Base-by-base conservation (phyloP, 2,329 filamentous ascomycete genomes). In the Aureobasidium namibiae region DNA sequence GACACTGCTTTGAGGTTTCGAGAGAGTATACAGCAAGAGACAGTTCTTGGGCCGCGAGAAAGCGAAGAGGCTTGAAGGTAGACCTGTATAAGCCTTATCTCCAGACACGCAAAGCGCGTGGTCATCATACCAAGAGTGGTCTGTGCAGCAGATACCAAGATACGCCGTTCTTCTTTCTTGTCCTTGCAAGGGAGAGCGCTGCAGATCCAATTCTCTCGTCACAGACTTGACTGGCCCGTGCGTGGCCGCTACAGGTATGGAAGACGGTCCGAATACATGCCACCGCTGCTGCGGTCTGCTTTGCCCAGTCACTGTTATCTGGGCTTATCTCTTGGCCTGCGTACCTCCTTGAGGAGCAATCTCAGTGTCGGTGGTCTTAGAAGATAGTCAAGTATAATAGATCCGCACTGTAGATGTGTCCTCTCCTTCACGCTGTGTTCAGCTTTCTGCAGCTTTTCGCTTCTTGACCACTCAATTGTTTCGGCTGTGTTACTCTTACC, bases 311-410 rank as follows among this genome's bases (percentile, higher is more conserved):
- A 2, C 13, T n/a, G 36, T 3, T 21, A n/a, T 18, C 48, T 39
- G 48, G 50, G 34, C 50, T 54, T 54, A 54, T 42, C 50, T 54
- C 50, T 54, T 54, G 50, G 36, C 50, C 50, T 54, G 50, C 50
- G 38, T 54, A 54, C 50, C 10, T 39, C n/a, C 4, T 29, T 14
- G 34, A 11, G 34, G 21, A 34, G 49, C 23, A 23, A 21, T 6
- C 21, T 50, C 16, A 18, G 23, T 39, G 8, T 41, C 26, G 36
- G 24, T 31, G 18, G 23, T 33, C 4, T 18, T 29, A n/a, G 50
- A 16, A 10, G 16, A 54, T 23, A 34, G 24, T 54, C n/a, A 54
- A 42, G 36, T 54, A 41, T 42, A 54, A 31, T 42, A 23, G 24
- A 6, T 31, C 10, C 21, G 26, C 16, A 16, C 4, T n/a, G 8